phyloP scores from a whole-genome alignment of 176 grass and related monocot species.

The Carex littledalei region DNA sequence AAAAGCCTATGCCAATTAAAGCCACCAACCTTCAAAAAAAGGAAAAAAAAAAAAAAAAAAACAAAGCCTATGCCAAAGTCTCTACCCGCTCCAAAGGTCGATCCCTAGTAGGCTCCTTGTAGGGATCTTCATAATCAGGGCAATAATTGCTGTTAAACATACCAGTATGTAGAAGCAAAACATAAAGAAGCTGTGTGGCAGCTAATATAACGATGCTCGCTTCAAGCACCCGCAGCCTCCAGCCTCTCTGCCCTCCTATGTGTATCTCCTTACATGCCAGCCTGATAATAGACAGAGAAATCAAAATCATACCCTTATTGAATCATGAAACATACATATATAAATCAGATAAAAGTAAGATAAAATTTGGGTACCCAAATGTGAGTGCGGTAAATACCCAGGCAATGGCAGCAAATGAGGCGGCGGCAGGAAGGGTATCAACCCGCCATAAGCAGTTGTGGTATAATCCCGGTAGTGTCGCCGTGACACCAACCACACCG shows the following conservation, averaged over 20 bases:
- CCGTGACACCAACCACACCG: conserved; percentile 54
- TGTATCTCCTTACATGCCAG: conserved; percentile 62
- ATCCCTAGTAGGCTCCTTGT: not conserved
- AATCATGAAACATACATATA: not conserved
- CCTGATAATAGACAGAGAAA: not conserved
- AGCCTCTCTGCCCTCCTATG: conserved; percentile 38
- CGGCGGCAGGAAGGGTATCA: conserved; percentile 45
- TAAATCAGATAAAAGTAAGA: not conserved
- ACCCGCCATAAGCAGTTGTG: conserved; percentile 56
- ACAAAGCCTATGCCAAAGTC: not conserved
- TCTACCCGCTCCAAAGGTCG: not conserved
- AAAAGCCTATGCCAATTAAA: not conserved
- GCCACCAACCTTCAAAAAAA: too few relatives aligned
- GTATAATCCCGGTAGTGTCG: conserved; percentile 46
- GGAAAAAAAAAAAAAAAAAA: too few relatives aligned
- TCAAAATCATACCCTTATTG: not conserved
- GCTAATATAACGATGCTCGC: conserved; percentile 32
- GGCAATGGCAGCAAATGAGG: conserved; percentile 38
- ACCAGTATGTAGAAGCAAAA: conserved; percentile 43
- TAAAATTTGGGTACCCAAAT: conserved; percentile 37
- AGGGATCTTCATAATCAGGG: conserved; percentile 25
- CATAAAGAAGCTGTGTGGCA: conserved; percentile 52
- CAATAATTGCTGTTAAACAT: conserved; percentile 37
- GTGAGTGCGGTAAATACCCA: conserved; percentile 71
- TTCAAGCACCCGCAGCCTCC: conserved; percentile 51